These are phyloP conservation scores for Lactifluus piperatus DNA, from an alignment of 768 basidiomycete species.

Conservation along the genomic window DNA sequence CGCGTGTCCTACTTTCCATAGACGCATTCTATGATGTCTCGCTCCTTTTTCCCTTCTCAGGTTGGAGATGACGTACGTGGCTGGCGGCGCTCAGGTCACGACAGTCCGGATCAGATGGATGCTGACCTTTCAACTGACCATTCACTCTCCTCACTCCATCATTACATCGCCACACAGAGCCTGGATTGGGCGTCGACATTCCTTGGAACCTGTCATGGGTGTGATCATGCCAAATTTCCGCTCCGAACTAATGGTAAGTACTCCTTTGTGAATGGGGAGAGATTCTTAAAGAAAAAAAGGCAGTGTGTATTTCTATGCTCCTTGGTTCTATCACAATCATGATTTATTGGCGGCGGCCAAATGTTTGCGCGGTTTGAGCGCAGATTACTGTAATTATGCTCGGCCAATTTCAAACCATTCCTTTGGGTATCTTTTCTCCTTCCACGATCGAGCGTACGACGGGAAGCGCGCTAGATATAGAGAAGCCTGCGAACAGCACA, in stretches of 20 bases:
- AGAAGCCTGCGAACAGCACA: slow-evolving; percentile 68
- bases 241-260: background rate
- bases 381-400: background rate
- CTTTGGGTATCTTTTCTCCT: slow-evolving; percentile 51
- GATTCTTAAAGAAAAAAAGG: background rate
- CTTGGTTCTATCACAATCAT: background rate
- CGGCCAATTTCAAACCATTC: slow-evolving; percentile 34
- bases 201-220: background rate
- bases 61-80: slow-evolving; percentile 11
- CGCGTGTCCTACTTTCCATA: background rate
- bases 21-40: background rate
- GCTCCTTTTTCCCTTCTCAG: background rate
- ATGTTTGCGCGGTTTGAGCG: background rate
- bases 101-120: background rate
- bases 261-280: background rate
- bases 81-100: background rate
- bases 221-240: background rate
- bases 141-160: background rate
- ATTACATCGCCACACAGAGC: background rate
- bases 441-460: slow-evolving; percentile 62
- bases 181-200: background rate
- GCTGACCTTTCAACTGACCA: background rate
- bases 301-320: background rate
- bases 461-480: slow-evolving; percentile 45
- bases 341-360: background rate